A percentile compares a stretch with the other conserved stretches of the same genome.
Conservation (phyloP, 2,329 filamentous ascomycete genomes). For the Stemphylium lycopersici region DNA sequence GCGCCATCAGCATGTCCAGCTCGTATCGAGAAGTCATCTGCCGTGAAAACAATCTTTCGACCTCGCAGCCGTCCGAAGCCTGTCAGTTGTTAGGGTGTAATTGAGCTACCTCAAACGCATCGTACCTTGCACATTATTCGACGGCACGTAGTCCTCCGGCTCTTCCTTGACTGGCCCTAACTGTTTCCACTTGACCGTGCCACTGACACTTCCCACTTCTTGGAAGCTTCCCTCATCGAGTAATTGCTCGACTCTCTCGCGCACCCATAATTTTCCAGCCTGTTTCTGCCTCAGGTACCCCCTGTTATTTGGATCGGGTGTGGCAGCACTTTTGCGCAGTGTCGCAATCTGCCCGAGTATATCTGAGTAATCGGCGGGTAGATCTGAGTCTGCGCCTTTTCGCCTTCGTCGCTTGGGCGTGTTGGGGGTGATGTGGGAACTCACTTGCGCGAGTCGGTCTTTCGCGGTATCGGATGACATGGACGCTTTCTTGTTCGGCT, state of each 20-base stretch:
- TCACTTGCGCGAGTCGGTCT: constrained; percentile 57
- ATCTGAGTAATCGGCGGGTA: constrained; percentile 68
- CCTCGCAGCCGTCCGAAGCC: constrained; percentile 60
- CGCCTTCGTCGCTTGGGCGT: constrained; percentile 46
- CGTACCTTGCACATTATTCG: constrained; percentile 66
- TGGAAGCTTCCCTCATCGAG: constrained; percentile 62
- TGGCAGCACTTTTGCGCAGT: constrained; percentile 60
- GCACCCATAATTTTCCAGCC: constrained; percentile 69
- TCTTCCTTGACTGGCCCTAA: constrained; percentile 54
- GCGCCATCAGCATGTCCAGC: constrained; percentile 69
- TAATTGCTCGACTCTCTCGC: constrained; percentile 65
- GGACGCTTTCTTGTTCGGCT: constrained; percentile 24
- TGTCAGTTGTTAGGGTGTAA: constrained; percentile 8
- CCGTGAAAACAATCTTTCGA: constrained; percentile 64
- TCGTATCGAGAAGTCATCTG: constrained; percentile 68
- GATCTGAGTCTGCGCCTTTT: constrained; percentile 47
- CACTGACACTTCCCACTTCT: constrained; percentile 66
- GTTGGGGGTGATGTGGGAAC: constrained; percentile 50
- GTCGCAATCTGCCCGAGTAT: constrained; percentile 63
- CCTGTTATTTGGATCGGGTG: constrained; percentile 59
- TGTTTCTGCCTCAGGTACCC: constrained; percentile 69
- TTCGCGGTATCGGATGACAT: constrained; percentile 40
- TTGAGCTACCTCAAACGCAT: not conserved
- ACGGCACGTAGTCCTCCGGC: constrained; percentile 60
- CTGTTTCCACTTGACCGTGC: constrained; percentile 64